Evolutionary conservation across 2,329 filamentous ascomycete species (phyloP), one percentile per base, ranked within the genome.

Genomic region (Atkinsonella hypoxylon): DNA sequence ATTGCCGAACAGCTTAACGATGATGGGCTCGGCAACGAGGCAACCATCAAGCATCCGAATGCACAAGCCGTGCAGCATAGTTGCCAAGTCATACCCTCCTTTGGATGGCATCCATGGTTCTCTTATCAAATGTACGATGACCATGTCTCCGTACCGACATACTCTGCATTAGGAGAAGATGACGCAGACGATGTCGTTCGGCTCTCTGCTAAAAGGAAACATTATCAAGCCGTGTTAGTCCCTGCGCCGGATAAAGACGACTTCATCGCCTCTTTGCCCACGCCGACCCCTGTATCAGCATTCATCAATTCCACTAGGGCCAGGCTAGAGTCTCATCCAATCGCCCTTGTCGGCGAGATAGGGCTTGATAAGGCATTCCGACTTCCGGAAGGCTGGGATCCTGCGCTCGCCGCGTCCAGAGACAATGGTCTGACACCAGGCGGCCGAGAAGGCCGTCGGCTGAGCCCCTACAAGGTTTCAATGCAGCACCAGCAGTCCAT

Each of bases 31-130:
- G 43, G 7, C 30, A 10, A 30, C 20, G 20, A 44, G 9, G 41
- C 41, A 15, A 22, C 41, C 41, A 30, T 13, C 32, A 31, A n/a
- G 38, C 31, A 47, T 22, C 31, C 17, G 8, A 12, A 36, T 22
- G n/a, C 5, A 20, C 31, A 8, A 47, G 32, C 22, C 39, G 53
- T 49, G 46, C 45, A 45, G 20, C 42, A 45, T 15, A 41, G 49
- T 36, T 57, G 54, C 52, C 54, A 50, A 20, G 58, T 74, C 48
- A 59, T 91, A 3, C 85, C 87, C 0, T 81, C 82, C n/a, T 91
- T 90, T 66, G 87, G 87, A 18, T 90, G 87, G 85, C 87, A 93
- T 62, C 87, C 87, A 1, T 93, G 87, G 87, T 91, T 90, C 65
- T 85, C 86, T 1, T 74, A 91, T 63, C 82, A 87, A 56, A 75